phyloP scores from a whole-genome alignment of 2,329 filamentous ascomycete genomes.

The Phaeomoniella chlamydospora region DNA sequence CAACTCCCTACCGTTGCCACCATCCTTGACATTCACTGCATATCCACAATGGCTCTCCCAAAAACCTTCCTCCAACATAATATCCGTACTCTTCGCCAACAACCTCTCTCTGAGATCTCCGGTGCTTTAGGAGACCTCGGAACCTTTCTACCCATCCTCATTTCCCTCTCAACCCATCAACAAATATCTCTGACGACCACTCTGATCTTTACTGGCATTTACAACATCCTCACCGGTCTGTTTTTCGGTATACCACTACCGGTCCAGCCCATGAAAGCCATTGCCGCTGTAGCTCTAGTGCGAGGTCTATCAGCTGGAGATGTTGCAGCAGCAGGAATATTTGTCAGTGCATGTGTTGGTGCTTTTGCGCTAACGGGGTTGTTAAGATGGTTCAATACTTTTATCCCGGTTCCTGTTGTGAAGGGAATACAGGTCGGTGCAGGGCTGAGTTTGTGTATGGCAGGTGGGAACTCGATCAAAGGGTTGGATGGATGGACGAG shows the following conservation, averaged over 20 bases:
- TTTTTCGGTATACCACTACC: conserved; percentile 80
- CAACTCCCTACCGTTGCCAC: too few relatives aligned
- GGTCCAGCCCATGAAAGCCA: conserved; percentile 82
- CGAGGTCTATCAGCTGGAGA: conserved; percentile 50
- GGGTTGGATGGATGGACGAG: conserved; percentile 52
- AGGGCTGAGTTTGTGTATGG: conserved; percentile 67
- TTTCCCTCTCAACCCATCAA: conserved; percentile 62
- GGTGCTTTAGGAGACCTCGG: conserved; percentile 81
- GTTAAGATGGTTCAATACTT: conserved; percentile 56
- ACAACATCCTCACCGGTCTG: conserved; percentile 70
- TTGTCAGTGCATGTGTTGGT: conserved; percentile 59
- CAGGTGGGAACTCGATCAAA: conserved; percentile 57
- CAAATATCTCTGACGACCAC: conserved; percentile 71
- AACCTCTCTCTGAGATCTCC: conserved; percentile 63
- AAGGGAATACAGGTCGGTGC: conserved; percentile 93
- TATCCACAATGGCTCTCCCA: conserved; percentile 5
- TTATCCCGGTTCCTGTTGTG: conserved; percentile 73
- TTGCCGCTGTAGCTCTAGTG: conserved; percentile 77
- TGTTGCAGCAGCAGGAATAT: conserved; percentile 70
- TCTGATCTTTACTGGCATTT: conserved; percentile 74
- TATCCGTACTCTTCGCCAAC: conserved; percentile 36
- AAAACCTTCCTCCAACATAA: conserved; percentile 30
- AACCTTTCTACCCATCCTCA: conserved; percentile 77
- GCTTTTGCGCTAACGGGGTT: conserved; percentile 67
- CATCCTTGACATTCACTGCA: too few relatives aligned